These are phyloP conservation scores for Phytophthora podocarpi DNA, from an alignment of 352 stramenopile species.

Conservation along the genomic window DNA sequence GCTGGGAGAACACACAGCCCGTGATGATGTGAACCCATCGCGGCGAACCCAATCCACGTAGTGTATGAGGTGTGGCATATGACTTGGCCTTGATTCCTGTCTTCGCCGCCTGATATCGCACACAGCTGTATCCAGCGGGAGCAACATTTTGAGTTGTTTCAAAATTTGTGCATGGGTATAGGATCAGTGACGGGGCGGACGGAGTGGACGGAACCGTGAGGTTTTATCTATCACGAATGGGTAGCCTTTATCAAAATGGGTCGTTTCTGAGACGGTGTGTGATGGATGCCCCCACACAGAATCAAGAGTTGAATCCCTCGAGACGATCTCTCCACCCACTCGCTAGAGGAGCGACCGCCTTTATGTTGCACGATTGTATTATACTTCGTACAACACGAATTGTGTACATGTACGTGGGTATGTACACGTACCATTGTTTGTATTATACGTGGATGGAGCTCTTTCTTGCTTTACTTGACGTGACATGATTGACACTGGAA, in stretches of 20 bases:
- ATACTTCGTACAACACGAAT: too few relatives aligned
- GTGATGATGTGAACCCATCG: constrained; percentile 17
- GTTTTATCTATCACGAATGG: constrained; percentile 2
- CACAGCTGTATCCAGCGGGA: not conserved
- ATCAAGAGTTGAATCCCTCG: not conserved
- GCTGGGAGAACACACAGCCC: too few relatives aligned
- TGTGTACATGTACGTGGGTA: too few relatives aligned
- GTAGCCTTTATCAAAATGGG: constrained; percentile 1
- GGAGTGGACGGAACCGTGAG: constrained; percentile 7
- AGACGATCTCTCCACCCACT: too few relatives aligned
- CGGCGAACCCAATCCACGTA: constrained; percentile 8
- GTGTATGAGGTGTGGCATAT: constrained; percentile 13
- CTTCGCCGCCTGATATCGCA: constrained; percentile 19
- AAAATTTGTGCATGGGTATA: constrained; percentile 17
- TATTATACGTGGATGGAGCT: too few relatives aligned
- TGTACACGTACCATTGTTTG: too few relatives aligned
- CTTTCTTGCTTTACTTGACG: too few relatives aligned
- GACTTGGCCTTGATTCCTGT: constrained; percentile 16
- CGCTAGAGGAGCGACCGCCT: too few relatives aligned
- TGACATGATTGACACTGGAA: too few relatives aligned
- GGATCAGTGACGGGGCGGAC: not conserved
- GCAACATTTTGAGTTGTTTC: not conserved
- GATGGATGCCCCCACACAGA: not conserved
- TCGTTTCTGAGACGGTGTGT: constrained; percentile 1
- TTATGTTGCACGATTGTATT: too few relatives aligned